phyloP scores from a whole-genome alignment of 768 basidiomycete genomes.

The Lactarius deliciosus region DNA sequence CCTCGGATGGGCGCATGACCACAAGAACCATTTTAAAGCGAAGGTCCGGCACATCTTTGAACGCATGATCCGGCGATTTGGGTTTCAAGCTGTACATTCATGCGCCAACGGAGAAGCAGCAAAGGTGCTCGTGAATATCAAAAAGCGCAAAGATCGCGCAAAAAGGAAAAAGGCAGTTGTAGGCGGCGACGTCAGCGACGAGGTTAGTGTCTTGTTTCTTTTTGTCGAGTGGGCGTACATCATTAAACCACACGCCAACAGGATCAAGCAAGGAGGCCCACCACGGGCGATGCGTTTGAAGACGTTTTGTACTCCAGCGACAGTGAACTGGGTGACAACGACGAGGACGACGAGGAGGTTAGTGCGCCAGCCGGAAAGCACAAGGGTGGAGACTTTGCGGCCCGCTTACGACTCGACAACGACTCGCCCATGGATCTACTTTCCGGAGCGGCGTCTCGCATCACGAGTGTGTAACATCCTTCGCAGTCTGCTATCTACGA shows the following conservation, averaged over 20 bases:
- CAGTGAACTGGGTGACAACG: constrained; percentile 78
- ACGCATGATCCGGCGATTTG: constrained; percentile 88
- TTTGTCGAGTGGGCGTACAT: neutral
- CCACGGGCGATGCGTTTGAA: constrained; percentile 86
- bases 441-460: constrained; percentile 67
- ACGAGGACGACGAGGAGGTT: constrained; percentile 49
- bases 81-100: constrained; percentile 78
- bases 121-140: constrained; percentile 91
- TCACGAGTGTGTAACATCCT: constrained; percentile 58
- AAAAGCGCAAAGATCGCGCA: constrained; percentile 90
- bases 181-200: constrained; percentile 56
- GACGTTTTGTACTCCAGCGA: constrained; percentile 97
- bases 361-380: constrained; percentile 41
- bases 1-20: constrained; percentile 91
- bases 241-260: constrained; percentile 27
- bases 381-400: constrained; percentile 44
- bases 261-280: constrained; percentile 44
- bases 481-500: constrained; percentile 1
- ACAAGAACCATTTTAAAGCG: constrained; percentile 97
- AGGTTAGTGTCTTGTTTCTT: constrained; percentile 44
- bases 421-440: constrained; percentile 96
- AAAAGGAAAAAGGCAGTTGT: constrained; percentile 77
- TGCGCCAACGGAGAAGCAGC: constrained; percentile 72
- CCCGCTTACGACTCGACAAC: constrained; percentile 79
- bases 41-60: constrained; percentile 98